Percentiles rank a stretch among this genome's conserved stretches.
These are phyloP conservation scores for Nannochloris sp. DNA, from an alignment of 139 green algal genomes.

Conservation along the genomic window DNA sequence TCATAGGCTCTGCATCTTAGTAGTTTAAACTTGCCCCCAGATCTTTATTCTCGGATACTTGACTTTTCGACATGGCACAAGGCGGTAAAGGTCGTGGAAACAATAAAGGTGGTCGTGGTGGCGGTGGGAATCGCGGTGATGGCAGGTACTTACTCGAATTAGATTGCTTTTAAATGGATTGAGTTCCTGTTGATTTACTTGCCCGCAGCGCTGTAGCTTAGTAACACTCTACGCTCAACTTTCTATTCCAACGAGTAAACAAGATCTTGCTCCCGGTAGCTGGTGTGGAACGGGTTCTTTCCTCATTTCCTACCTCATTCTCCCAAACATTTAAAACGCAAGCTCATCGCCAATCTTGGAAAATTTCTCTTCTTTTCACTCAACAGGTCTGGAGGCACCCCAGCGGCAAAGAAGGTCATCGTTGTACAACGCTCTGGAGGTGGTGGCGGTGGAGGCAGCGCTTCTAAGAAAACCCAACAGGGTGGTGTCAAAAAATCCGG, in stretches of 20 bases:
- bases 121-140: background rate
- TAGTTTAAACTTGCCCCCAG: too few relatives aligned
- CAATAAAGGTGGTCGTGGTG: background rate
- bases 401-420: background rate
- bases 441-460: background rate
- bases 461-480: background rate
- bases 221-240: background rate
- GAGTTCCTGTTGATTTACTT: background rate
- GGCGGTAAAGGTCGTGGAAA: background rate
- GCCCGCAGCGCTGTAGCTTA: background rate
- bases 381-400: too few relatives aligned
- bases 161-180: background rate
- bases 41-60: too few relatives aligned
- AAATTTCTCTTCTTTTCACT: background rate
- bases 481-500: slow-evolving; percentile 1
- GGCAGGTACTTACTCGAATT: background rate
- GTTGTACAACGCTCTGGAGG: background rate
- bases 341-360: background rate
- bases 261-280: background rate
- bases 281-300: too few relatives aligned
- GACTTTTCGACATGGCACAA: background rate
- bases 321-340: too few relatives aligned
- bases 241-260: background rate
- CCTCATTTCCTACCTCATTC: too few relatives aligned
- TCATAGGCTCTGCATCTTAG: too few relatives aligned